Conservation (phyloP, 352 stramenopile species). For the Globisporangium cederbergense region DNA sequence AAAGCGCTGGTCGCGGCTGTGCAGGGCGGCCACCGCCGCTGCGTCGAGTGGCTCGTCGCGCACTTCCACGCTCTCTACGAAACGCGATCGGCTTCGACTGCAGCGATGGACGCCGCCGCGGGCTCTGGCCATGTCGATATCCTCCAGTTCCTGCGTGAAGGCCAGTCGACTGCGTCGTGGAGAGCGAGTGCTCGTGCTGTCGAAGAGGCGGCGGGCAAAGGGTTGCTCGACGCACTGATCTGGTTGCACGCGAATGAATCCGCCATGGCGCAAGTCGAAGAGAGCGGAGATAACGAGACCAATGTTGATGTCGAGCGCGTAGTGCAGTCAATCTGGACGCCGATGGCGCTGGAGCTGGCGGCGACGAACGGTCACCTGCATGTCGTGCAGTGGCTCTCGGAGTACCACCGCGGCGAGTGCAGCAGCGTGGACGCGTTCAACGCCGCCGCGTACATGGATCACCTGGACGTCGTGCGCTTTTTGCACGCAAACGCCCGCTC, state of each 20-base stretch:
- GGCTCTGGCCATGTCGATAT: constrained; percentile 51
- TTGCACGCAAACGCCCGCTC: constrained; percentile 39
- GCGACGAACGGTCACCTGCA: constrained; percentile 57
- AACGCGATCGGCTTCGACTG: constrained; percentile 25
- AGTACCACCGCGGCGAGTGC: constrained; percentile 45
- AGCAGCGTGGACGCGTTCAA: constrained; percentile 56
- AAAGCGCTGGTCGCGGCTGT: constrained; percentile 55
- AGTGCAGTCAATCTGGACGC: constrained; percentile 32
- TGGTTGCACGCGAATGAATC: constrained; percentile 46
- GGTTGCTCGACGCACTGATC: constrained; percentile 42
- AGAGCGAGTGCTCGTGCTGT: constrained; percentile 52
- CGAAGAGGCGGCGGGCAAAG: constrained; percentile 50
- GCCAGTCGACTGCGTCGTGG: constrained; percentile 37
- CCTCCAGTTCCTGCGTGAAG: constrained; percentile 42
- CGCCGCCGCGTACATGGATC: constrained; percentile 69
- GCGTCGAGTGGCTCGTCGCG: constrained; percentile 54
- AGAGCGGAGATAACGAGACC: constrained; percentile 13
- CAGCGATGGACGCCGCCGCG: constrained; percentile 53
- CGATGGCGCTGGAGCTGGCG: constrained; percentile 51
- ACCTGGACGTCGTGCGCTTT: constrained; percentile 53
- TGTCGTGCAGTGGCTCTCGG: constrained; percentile 60
- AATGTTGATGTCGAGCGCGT: constrained; percentile 17
- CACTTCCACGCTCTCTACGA: constrained; percentile 43
- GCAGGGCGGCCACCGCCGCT: constrained; percentile 43
- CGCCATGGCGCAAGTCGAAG: constrained; percentile 1